Evolutionary conservation across 2,329 filamentous ascomycete genomes (phyloP).

Genomic region (Teratosphaeria gauchensis): DNA sequence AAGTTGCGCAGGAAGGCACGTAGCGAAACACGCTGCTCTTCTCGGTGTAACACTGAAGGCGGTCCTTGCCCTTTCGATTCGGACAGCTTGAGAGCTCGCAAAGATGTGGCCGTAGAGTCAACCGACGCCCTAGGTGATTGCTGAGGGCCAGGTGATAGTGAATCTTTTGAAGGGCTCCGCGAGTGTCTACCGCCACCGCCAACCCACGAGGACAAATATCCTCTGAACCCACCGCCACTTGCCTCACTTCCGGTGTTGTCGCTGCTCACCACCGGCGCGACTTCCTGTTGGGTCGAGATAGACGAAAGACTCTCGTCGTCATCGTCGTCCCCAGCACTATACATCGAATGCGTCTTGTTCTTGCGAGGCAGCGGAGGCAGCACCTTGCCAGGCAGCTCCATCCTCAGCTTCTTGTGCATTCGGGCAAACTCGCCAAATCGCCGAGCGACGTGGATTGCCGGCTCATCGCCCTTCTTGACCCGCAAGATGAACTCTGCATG

Average conservation of each 20-base stretch:
- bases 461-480: conserved; percentile 65
- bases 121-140: conserved; percentile 24
- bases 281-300: conserved; percentile 57
- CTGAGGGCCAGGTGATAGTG: conserved; percentile 14
- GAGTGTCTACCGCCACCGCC: conserved; percentile 28
- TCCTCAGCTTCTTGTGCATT: conserved; percentile 67
- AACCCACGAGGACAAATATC: conserved; percentile 32
- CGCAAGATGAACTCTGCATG: conserved; percentile 90
- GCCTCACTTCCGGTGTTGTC: not conserved
- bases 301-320: conserved; percentile 76
- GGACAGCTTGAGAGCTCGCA: not conserved
- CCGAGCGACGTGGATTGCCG: conserved; percentile 70
- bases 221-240: conserved; percentile 30
- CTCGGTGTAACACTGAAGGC: conserved; percentile 57
- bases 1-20: conserved; percentile 83
- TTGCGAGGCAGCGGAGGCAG: conserved; percentile 81
- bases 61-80: not conserved
- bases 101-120: conserved; percentile 15
- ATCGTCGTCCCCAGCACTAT: conserved; percentile 49
- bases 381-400: conserved; percentile 83
- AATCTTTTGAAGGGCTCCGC: conserved; percentile 32
- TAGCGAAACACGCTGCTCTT: conserved; percentile 83
- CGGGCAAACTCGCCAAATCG: conserved; percentile 81
- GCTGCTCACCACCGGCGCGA: conserved; percentile 13
- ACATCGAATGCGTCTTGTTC: conserved; percentile 69